These are phyloP conservation scores for Fusarium mundagurra DNA, from an alignment of 2,329 filamentous ascomycete species.

Conservation along the genomic window DNA sequence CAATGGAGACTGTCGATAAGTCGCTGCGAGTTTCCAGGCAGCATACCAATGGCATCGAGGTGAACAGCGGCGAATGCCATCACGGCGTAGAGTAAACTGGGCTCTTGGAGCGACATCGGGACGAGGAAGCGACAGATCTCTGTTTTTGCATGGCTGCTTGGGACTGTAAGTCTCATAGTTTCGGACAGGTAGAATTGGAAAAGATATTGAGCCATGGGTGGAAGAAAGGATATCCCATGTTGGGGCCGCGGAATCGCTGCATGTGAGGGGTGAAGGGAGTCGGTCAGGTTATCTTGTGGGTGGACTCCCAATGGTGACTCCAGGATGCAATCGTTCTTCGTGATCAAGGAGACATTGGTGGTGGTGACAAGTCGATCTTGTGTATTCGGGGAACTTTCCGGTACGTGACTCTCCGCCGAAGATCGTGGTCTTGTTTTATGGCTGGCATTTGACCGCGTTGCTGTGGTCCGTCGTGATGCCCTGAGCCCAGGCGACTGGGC, in stretches of 20 bases:
- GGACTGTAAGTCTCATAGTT: constrained; percentile 30
- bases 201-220: constrained; percentile 18
- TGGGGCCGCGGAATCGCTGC: not conserved
- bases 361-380: too few relatives aligned
- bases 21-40: not conserved
- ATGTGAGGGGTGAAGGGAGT: not conserved
- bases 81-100: constrained; percentile 20
- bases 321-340: not conserved
- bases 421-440: too few relatives aligned
- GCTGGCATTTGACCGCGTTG: not conserved
- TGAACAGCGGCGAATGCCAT: constrained; percentile 31
- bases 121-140: constrained; percentile 29
- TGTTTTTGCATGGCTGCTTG: constrained; percentile 15
- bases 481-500: not conserved
- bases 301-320: too few relatives aligned
- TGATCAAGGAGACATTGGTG: not conserved
- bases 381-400: accelerated
- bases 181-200: constrained; percentile 29
- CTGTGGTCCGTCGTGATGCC: too few relatives aligned
- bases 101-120: constrained; percentile 24
- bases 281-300: too few relatives aligned
- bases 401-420: accelerated
- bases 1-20: constrained; percentile 16
- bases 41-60: not conserved
- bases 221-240: not conserved